Evolutionary conservation across 805 yeast genomes (phyloP), one percentile per base, ranked within the genome.

Genomic region (Starmerella riodocensis): DNA sequence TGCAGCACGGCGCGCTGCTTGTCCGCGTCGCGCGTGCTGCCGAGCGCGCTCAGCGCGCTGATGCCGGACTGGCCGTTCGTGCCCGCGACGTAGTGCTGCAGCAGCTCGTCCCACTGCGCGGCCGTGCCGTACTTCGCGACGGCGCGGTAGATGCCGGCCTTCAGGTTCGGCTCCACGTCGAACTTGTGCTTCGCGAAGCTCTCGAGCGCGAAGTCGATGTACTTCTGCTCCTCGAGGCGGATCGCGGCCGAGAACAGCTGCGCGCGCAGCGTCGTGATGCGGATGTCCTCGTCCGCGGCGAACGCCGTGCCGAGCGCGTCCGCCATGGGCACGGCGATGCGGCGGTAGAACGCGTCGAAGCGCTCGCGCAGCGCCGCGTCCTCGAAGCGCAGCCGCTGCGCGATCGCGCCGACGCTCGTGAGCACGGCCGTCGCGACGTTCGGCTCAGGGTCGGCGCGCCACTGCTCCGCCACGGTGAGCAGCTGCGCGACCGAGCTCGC

Each of bases 161-260:
- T 73, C 50, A 83, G 61, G 62, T 81, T 76, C 42, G 93, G 82
- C 58, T 82, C 74, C 47, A 84, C 67, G 23, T 66, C 60, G 48
- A 69, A 67, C 55, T 79, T 80, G 46, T 91, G 91, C 30, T 65
- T 63, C 6, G 60, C 64, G 57, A 79, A 81, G 52, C 70, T 60
- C 14, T 43, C 52, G 38, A 57, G 48, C 16, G 62, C 65, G 14
- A 46, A 47, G 24, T 52, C 52, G 32, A 56, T 53, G 27, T 55
- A 58, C 38, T 56, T 63, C 39, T 52, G 53, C 27, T 53, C 63
- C 19, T 50, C 62, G 22, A 53, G 53, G 16, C 47, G 39, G 22
- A 57, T 59, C 3, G 65, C 61, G 18, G 53, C 47, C n/a, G 45
- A 43, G 40, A 61, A 61, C 56, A 83, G 65, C 22, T 69, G 60